Conservation (phyloP, 495 filamentous ascomycete species). For the Penicillium ochrochloron region DNA sequence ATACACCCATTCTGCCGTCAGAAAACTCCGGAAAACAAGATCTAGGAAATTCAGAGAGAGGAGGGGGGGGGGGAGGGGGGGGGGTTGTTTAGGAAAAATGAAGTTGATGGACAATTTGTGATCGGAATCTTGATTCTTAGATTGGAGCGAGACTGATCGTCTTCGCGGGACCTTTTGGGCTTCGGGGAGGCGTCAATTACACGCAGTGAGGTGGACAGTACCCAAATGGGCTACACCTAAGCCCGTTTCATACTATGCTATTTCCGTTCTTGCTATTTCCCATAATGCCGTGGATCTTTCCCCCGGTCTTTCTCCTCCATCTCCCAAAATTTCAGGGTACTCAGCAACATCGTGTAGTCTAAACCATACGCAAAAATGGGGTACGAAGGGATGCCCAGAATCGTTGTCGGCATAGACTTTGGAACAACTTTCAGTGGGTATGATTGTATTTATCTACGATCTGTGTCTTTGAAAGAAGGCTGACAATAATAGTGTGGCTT, state of each 20-base stretch:
- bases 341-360: not conserved
- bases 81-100: not conserved
- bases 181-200: not conserved
- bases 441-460: constrained; percentile 3
- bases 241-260: not conserved
- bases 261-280: not conserved
- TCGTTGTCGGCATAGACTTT: constrained; percentile 52
- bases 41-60: not conserved
- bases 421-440: constrained; percentile 51
- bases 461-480: constrained; percentile 16
- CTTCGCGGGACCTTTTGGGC: not conserved
- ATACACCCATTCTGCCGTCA: not conserved
- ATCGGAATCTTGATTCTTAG: not conserved
- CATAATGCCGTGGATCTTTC: not conserved
- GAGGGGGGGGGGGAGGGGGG: too few species aligned
- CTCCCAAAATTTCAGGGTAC: not conserved
- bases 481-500: constrained; percentile 26
- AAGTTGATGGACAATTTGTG: too few species aligned
- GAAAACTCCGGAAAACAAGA: not conserved
- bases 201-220: not conserved
- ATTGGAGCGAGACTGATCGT: not conserved
- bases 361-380: not conserved
- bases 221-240: not conserved
- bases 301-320: not conserved
- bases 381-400: not conserved